Evolutionary conservation across 257 asterid genomes (phyloP).

Genomic region (Misopates orontium): DNA sequence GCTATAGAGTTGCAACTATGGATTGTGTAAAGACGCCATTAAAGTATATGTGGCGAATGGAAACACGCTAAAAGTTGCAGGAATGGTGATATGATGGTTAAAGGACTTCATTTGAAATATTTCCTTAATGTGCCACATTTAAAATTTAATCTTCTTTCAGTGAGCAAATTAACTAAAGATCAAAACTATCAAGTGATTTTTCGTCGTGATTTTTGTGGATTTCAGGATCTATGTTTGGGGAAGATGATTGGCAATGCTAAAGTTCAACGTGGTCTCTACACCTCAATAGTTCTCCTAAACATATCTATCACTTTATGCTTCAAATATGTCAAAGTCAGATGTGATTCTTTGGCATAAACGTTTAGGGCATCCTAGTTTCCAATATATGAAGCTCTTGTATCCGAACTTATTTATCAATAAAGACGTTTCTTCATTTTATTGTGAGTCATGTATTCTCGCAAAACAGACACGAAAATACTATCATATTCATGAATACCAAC

Average conservation of each 20-base stretch:
- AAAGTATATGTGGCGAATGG: no score
- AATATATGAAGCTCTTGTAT: not conserved
- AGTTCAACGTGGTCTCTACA: not conserved
- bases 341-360: not conserved
- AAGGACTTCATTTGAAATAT: no score
- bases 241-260: conserved; percentile 2
- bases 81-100: no score
- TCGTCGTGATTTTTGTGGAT: not conserved
- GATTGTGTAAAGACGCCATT: no score
- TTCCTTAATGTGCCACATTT: no score
- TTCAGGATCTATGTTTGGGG: not conserved
- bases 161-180: not conserved
- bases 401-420: not conserved
- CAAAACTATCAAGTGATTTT: not conserved
- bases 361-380: not conserved
- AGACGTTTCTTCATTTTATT: not conserved
- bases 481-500: no score
- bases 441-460: not conserved
- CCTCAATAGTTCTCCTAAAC: not conserved
- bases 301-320: not conserved
- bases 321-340: not conserved
- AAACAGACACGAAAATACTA: not conserved
- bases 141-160: not conserved
- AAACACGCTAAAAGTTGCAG: no score
- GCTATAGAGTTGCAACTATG: no score